Evolutionary conservation across 164 flowering plant species (phyloP).

Genomic region (Hamamelis virginiana): DNA sequence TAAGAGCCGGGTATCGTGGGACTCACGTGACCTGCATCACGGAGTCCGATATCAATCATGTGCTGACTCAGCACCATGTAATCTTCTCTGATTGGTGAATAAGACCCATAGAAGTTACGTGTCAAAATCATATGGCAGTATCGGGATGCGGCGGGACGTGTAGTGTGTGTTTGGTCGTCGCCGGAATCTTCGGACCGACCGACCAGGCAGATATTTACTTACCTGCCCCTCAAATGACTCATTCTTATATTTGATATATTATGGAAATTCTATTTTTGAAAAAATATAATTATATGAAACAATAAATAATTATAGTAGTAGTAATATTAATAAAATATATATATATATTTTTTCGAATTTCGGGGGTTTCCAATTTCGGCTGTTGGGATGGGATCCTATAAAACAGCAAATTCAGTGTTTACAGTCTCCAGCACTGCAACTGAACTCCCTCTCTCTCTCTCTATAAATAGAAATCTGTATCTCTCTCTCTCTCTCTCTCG

Average conservation of each 20-base stretch:
- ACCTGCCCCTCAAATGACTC: neutral
- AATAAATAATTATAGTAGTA: neutral
- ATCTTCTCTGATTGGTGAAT: slow-evolving; percentile 10
- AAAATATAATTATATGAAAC: neutral
- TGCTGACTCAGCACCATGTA: slow-evolving; percentile 23
- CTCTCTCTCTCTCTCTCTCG: no score
- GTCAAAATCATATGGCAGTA: no score
- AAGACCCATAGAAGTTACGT: slow-evolving; percentile 10
- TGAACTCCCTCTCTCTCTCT: neutral
- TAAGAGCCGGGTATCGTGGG: slow-evolving; percentile 32
- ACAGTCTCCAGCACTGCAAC: slow-evolving; percentile 5
- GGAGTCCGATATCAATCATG: slow-evolving; percentile 14
- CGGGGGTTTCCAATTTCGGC: slow-evolving; percentile 37
- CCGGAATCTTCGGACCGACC: slow-evolving; percentile 27
- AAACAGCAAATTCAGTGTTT: slow-evolving; percentile 43
- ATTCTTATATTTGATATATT: neutral
- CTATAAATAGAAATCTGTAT: no score
- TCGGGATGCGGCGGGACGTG: slow-evolving; percentile 43
- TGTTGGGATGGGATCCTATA: slow-evolving; percentile 59
- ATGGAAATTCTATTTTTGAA: neutral
- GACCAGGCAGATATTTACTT: neutral
- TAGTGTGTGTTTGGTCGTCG: neutral
- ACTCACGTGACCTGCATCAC: slow-evolving; percentile 40
- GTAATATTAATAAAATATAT: neutral
- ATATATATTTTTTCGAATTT: neutral